Percentiles rank a stretch among this genome's conserved stretches.
phyloP scores from a whole-genome alignment of 805 yeast genomes.

The Millerago galiae region DNA sequence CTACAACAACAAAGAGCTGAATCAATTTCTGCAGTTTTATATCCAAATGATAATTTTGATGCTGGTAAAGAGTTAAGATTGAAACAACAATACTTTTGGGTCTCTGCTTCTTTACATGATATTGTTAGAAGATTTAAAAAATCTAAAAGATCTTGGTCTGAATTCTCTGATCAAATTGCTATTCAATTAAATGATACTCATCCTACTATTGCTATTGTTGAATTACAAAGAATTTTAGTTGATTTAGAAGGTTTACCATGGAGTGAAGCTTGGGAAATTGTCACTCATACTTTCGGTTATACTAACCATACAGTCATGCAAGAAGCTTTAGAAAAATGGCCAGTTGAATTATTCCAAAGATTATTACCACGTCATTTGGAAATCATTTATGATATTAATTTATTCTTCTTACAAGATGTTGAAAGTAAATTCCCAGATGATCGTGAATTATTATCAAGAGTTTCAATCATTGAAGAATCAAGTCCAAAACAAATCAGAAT shows the following conservation, averaged over 20 bases:
- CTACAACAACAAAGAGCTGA: slow-evolving; percentile 83
- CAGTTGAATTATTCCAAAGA: slow-evolving; percentile 70
- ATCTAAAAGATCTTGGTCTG: slow-evolving; percentile 66
- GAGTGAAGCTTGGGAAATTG: slow-evolving; percentile 84
- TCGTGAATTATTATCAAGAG: slow-evolving; percentile 51
- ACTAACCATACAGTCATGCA: slow-evolving; percentile 94
- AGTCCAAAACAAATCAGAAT: slow-evolving; percentile 78
- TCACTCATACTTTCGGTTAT: slow-evolving; percentile 76
- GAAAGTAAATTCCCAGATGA: slow-evolving; percentile 74
- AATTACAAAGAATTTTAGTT: slow-evolving; percentile 77
- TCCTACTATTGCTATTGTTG: slow-evolving; percentile 88
- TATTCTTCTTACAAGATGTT: slow-evolving; percentile 69
- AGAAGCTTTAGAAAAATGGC: slow-evolving; percentile 96
- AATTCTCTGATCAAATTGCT: slow-evolving; percentile 80
- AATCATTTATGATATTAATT: slow-evolving; percentile 81
- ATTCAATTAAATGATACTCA: slow-evolving; percentile 94
- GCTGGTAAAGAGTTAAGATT: slow-evolving; percentile 86
- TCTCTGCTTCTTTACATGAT: slow-evolving; percentile 87
- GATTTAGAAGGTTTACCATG: slow-evolving; percentile 78
- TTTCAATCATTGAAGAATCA: slow-evolving; percentile 81
- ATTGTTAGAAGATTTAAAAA: slow-evolving; percentile 87
- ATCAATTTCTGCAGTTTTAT: slow-evolving; percentile 84
- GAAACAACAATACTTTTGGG: slow-evolving; percentile 97
- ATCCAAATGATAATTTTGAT: slow-evolving; percentile 91
- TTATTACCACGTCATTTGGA: slow-evolving; percentile 88